phyloP scores from a whole-genome alignment of 352 stramenopile species.

The Phytopythium montanum region DNA sequence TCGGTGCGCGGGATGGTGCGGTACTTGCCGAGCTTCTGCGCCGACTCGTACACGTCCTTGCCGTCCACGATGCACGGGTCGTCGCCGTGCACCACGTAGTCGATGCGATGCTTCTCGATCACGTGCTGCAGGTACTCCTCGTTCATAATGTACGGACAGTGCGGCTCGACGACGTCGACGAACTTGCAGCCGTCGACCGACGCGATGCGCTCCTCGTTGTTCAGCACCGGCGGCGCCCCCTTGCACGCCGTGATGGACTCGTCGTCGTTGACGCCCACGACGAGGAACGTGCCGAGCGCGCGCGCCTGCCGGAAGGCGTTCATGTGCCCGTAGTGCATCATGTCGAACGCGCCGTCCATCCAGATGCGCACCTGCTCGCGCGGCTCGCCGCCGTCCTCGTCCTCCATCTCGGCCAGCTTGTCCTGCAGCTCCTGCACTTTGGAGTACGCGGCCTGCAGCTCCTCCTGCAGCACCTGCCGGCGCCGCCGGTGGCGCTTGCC shows the following conservation, averaged over 20 bases:
- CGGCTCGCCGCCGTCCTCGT: conserved; percentile 58
- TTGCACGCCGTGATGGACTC: conserved; percentile 97
- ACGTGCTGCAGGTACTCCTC: conserved; percentile 97
- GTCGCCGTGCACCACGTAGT: conserved; percentile 99
- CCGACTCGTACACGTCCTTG: conserved; percentile 97
- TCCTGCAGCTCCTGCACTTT: conserved; percentile 86
- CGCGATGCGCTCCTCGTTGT: conserved; percentile 94
- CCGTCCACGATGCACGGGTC: conserved; percentile 99
- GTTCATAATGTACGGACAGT: conserved; percentile 99
- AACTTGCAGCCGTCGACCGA: conserved; percentile 98
- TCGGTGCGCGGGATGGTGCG: conserved; percentile 95
- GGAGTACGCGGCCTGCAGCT: conserved; percentile 69
- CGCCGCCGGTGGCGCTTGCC: conserved; percentile 78
- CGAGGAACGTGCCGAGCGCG: conserved; percentile 95
- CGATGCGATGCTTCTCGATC: conserved; percentile 97
- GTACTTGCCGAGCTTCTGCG: conserved; percentile 96
- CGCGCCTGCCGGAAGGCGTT: conserved; percentile 97
- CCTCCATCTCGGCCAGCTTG: conserved; percentile 79
- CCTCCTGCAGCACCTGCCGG: conserved; percentile 60
- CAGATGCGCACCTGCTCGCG: conserved; percentile 96
- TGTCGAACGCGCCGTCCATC: conserved; percentile 99
- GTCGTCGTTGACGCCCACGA: conserved; percentile 98
- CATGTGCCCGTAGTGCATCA: conserved; percentile 99
- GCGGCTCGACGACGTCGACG: conserved; percentile 96
- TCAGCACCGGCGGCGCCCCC: conserved; percentile 93